Evolutionary conservation across 2,329 filamentous ascomycete species (phyloP), one percentile per base, ranked within the genome.

Genomic region (Diatrype stigma): DNA sequence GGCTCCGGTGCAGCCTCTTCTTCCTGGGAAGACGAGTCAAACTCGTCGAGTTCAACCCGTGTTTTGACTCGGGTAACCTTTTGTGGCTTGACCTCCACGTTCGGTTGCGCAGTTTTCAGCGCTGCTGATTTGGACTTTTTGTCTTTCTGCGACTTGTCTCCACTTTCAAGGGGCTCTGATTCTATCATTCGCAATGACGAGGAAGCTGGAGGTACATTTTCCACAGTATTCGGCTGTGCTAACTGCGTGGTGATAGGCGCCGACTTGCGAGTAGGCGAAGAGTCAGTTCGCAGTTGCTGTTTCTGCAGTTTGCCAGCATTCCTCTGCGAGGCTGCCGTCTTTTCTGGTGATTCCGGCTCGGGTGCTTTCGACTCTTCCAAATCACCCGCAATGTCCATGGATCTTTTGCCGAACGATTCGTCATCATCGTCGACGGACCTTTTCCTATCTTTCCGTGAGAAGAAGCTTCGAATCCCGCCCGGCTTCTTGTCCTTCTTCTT

Each of bases 251-350:
- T 60, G 26, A 44, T n/a, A 12, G 60, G 52, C 22, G 60, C 59
- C 10, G 67, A 54, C 59, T 75, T 80, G 26, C 70, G 68, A 19
- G 71, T 72, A 14, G 74, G 71, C 5, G 76, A 78, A 7, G 73
- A 68, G 50, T 80, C 78, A 10, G 62, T 67, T 46, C 77, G 67
- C 1, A 80, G 78, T 51, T 79, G 79, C 50, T 80, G 78, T 67
- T 91, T 91, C 62, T 90, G 86, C 48, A 90, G 73, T 67, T 90
- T 91, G 71, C 80, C 83, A 3, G 80, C 69, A 50, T 80, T 76
- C 53, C 83, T 76, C 57, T 86, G 82, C 10, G 77, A 70, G 21
- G 59, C 61, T 17, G 53, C 46, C 11, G 56, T 49, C 61, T 73
- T 77, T 6, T 82, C 79, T 21, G 73, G 68, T 1, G 76, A 75